Evolutionary conservation across 2,329 filamentous ascomycete genomes (phyloP), one percentile per base, ranked within the genome.

Genomic region (Volutella citrinella): DNA sequence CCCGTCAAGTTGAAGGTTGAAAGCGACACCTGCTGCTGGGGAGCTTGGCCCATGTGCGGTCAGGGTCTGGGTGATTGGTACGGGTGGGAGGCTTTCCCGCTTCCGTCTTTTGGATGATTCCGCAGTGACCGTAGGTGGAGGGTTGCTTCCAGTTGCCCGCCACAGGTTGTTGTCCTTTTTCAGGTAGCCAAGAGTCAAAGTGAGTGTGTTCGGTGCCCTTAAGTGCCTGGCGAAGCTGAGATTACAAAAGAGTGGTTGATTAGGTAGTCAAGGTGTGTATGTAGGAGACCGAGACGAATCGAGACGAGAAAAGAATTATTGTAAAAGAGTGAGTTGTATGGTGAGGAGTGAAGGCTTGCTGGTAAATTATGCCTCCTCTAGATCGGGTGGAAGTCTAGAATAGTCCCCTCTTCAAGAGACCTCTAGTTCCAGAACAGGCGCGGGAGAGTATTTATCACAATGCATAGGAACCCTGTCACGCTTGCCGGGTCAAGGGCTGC

Each of bases 381-480:
- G 27, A 25, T 40, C 42, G 42, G 40, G 42, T 32, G 43, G 40
- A 41, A 41, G 34, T 49, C 48, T n/a, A 44, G 43, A 40, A 41
- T 38, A 40, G 36, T 42, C 32, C 46, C 47, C 46, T 42, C 45
- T 26, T 36, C 36, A 46, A 48, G 45, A 52, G 47, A 37, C 42
- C 39, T 52, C 42, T 51, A 46, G 46, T 31, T 52, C 43, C 48
- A 38, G 49, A 49, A n/a, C n/a, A n/a, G n/a, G n/a, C n/a, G n/a
- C n/a, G n/a, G n/a, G n/a, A 48, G 43, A 48, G 47, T 51, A 52
- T 53, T 53, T 53, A 53, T 53, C 38, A 48, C 41, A 48, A 49
- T 41, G 39, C 36, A 45, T 49, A 52, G 39, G 43, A 49, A 53
- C 45, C 43, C 38, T 38, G 46, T 36, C 43, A 36, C 38, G 27